A percentile compares a stretch with the other conserved stretches of the same genome.
Evolutionary conservation across 495 filamentous ascomycete species (phyloP).

Genomic region (Penicillium steckii): DNA sequence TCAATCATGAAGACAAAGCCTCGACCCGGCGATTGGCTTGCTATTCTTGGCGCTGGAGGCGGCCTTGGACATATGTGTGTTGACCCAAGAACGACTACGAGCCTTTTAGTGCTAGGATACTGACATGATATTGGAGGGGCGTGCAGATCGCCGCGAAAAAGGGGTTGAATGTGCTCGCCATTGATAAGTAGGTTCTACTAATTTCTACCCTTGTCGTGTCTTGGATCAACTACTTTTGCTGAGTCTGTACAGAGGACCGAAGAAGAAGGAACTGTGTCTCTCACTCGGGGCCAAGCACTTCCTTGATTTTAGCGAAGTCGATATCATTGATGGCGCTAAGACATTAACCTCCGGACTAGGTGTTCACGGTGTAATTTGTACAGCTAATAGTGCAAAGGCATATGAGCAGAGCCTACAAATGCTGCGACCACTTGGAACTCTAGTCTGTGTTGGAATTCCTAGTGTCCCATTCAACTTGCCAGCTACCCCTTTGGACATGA

Average conservation of each 20-base stretch:
- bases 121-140: conserved; percentile 24
- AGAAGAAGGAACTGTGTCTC: conserved; percentile 41
- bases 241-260: conserved; percentile 28
- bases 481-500: conserved; percentile 45
- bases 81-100: neutral
- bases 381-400: conserved; percentile 37
- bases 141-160: conserved; percentile 44
- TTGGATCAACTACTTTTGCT: neutral
- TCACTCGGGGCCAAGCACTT: conserved; percentile 38
- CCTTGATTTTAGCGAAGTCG: conserved; percentile 38
- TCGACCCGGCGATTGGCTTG: conserved; percentile 40
- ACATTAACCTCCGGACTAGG: conserved; percentile 35
- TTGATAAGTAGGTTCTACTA: conserved; percentile 33
- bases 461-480: conserved; percentile 35
- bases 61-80: conserved; percentile 45
- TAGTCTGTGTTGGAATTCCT: conserved; percentile 47
- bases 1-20: conserved; percentile 45
- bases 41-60: conserved; percentile 43
- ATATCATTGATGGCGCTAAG: conserved; percentile 36
- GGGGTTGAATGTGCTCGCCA: conserved; percentile 41
- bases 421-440: conserved; percentile 37
- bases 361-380: conserved; percentile 46
- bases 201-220: neutral
- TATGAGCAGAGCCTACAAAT: conserved; percentile 42
- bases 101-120: neutral